phyloP scores from a whole-genome alignment of 371 early-diverging fungal species.

The Sanchytrium tribonematis region DNA sequence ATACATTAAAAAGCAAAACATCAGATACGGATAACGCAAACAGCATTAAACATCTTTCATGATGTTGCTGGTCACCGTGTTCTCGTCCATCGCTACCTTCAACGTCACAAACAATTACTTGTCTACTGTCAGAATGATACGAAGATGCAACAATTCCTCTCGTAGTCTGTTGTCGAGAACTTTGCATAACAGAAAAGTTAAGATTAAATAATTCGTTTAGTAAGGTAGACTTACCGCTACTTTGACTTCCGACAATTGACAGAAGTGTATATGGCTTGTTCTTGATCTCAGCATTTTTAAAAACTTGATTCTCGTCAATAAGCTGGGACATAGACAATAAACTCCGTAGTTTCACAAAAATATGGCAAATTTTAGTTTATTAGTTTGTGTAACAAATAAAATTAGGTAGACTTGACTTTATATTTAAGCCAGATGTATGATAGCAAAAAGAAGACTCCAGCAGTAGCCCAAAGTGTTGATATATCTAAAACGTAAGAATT shows the following conservation, averaged over 20 bases:
- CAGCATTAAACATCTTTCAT: slow-evolving; percentile 85
- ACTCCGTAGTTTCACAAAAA: no score
- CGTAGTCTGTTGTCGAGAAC: neutral
- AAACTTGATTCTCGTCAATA: neutral
- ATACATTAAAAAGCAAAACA: slow-evolving; percentile 82
- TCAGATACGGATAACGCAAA: slow-evolving; percentile 84
- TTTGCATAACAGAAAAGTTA: neutral
- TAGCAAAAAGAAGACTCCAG: slow-evolving; percentile 27
- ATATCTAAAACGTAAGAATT: slow-evolving; percentile 59
- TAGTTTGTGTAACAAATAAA: no score
- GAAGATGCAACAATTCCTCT: neutral
- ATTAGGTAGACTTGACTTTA: no score
- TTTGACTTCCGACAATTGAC: neutral
- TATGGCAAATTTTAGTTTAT: no score
- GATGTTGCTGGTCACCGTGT: slow-evolving; percentile 91
- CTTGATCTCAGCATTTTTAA: neutral
- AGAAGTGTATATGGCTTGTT: neutral
- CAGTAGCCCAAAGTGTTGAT: slow-evolving; percentile 26
- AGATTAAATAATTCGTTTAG: neutral
- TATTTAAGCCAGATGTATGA: slow-evolving; percentile 49
- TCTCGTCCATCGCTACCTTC: slow-evolving; percentile 96
- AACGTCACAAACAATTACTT: slow-evolving; percentile 78
- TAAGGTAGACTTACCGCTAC: neutral
- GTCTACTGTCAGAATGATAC: slow-evolving; percentile 13
- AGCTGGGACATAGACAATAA: no score